A percentile compares a stretch with the other conserved stretches of the same genome.
Conservation (phyloP, 148 eudicot species). For the Camellia lanceoleosa region DNA sequence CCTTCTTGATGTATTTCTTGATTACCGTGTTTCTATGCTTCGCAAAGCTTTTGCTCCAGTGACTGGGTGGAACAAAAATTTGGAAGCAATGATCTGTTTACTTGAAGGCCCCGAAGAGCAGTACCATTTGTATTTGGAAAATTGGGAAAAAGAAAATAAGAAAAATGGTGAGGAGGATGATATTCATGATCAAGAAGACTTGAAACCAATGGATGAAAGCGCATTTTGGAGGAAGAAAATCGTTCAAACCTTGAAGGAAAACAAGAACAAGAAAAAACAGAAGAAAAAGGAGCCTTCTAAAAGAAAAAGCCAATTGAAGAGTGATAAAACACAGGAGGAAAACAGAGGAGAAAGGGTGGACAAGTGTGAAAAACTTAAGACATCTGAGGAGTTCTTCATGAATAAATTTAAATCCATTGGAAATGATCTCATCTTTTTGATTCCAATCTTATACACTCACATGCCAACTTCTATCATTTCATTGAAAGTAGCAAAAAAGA, state of each 20-base stretch:
- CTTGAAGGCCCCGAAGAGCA: conserved; percentile 40
- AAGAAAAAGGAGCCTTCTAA: neutral
- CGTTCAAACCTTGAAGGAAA: conserved; percentile 18
- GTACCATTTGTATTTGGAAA: conserved; percentile 35
- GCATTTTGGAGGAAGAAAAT: conserved; percentile 12
- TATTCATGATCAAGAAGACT: no score
- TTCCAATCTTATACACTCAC: conserved; percentile 44
- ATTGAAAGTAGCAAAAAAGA: conserved; percentile 32
- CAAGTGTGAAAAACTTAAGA: no score
- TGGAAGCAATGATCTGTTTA: neutral
- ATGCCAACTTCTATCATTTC: no score
- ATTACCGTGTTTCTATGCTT: conserved; percentile 35
- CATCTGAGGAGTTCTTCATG: no score
- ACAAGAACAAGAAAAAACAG: conserved; percentile 11
- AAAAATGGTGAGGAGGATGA: no score
- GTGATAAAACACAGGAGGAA: neutral
- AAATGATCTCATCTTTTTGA: conserved; percentile 21
- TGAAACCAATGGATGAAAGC: conserved; percentile 6
- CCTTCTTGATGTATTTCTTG: conserved; percentile 47
- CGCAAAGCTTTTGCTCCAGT: conserved; percentile 32
- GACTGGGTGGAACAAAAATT: conserved; percentile 18
- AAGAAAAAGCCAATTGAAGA: neutral
- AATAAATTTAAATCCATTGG: conserved; percentile 18
- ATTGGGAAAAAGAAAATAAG: neutral
- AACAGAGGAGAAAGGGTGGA: neutral